Base-by-base conservation (phyloP, 2,329 filamentous ascomycete species). In the Cladorrhinum sp. region DNA sequence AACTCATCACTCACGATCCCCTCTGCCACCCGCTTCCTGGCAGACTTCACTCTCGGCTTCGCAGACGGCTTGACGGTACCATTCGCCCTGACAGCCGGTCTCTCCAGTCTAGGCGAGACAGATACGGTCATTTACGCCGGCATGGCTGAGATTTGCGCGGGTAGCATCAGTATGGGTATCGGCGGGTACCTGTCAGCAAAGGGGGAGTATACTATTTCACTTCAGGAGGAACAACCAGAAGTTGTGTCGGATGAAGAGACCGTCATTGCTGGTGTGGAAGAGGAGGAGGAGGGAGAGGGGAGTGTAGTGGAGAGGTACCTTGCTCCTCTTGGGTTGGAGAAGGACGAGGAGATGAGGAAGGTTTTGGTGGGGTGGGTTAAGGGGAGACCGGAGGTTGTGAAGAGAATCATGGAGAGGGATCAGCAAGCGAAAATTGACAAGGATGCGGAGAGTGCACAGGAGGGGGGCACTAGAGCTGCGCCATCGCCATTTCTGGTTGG, bases 51-150 rank as follows among this genome's bases (percentile, higher is more conserved):
- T n/a, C 38, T 91, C 62, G 89, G 89, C 23, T 85, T 91, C 64
- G 85, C 88, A 0, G 89, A 92, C 74, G 89, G 89, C 13, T 76
- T 92, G 62, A 91, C 89, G 0, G 89, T 91, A 0, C 89, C 89
- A 0, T 91, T 92, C 67, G 89, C 89, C 18, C 76, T 91, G 10
- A 91, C 88, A 0, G 88, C 89, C 0, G 88, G 89, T 2, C 77
- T 92, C 2, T 84, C 82, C n/a, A 81, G 81, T 2, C 75, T 88
- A 9, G 85, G 85, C 2, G 77, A 82, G 57, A 82, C 84, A n/a
- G 81, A 82, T 56, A 84, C 85, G 0, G 84, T 88, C 62, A 83
- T 92, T 24, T 83, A 85, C 52, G 88, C 85, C 8, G 89, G 88
- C 0, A 74, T 90, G 32, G 88, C 88, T 0, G 88, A 91, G 72